Evolutionary conservation across 2,329 filamentous ascomycete genomes (phyloP).

Genomic region (Teratosphaeria pseudoeucalypti): DNA sequence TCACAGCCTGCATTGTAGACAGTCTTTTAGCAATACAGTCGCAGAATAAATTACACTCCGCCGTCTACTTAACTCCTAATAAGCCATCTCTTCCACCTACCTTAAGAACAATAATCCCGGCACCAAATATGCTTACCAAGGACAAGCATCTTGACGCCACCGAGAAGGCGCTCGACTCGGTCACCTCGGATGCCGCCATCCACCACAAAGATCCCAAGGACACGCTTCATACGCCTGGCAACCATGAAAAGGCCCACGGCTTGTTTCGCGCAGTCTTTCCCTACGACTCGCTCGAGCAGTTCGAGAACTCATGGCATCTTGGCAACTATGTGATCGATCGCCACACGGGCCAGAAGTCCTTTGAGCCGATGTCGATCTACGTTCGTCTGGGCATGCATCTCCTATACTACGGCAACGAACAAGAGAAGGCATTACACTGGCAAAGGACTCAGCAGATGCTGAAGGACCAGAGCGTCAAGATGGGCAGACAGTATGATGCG

Average conservation of each 20-base stretch:
- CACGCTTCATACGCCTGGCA: slow-evolving; percentile 17
- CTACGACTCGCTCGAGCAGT: slow-evolving; percentile 19
- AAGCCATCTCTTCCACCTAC: not conserved
- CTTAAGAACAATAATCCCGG: not conserved
- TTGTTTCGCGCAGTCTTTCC: slow-evolving; percentile 17
- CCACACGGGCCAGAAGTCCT: slow-evolving; percentile 29
- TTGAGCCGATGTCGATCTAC: slow-evolving; percentile 35
- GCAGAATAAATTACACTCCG: not conserved
- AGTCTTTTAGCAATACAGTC: not conserved
- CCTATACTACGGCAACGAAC: slow-evolving; percentile 32
- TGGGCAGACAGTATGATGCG: slow-evolving; percentile 32
- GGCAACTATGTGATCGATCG: slow-evolving; percentile 37
- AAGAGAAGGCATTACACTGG: slow-evolving; percentile 30
- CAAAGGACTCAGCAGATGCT: slow-evolving; percentile 25
- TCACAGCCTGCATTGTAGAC: not conserved
- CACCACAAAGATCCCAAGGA: slow-evolving; percentile 15
- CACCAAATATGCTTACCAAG: not conserved
- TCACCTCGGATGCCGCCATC: slow-evolving; percentile 16
- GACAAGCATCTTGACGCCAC: slow-evolving; percentile 18
- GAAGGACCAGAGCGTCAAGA: slow-evolving; percentile 29
- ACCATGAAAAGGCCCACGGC: slow-evolving; percentile 11
- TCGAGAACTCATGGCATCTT: slow-evolving; percentile 29
- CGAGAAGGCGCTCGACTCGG: slow-evolving; percentile 11
- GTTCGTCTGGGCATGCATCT: slow-evolving; percentile 35
- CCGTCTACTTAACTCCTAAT: not conserved